Base-by-base conservation (phyloP, 352 stramenopile species). In the Phytopythium litorale region DNA sequence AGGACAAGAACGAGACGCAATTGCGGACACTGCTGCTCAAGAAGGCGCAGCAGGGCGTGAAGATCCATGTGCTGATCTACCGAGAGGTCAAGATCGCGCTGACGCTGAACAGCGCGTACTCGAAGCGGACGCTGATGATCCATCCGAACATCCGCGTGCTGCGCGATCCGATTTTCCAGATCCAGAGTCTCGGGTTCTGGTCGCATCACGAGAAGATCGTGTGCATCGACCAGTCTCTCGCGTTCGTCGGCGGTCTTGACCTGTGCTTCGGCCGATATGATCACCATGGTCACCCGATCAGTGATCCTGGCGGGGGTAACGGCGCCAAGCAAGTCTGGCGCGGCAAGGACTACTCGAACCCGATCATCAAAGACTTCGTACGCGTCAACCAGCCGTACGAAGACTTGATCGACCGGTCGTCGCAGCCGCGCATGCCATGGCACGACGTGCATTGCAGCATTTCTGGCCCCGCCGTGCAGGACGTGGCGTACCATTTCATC, bases 181-280 rank as follows among this genome's bases (percentile, higher is more conserved):
- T 96, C 43, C 85, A 96, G 72, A 91, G 79, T 68, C 68, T 96
- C 15, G 87, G 87, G 4, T 96, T 97, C 49, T 97, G 89, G 91
- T 96, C 84, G 35, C 92, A 98, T 68, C 92, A 98, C 72, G 92
- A 98, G 63, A 98, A 98, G 65, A 88, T 98, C 43, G 88, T 97
- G 30, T 91, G 92, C 52, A 78, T 98, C 30, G 92, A 98, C 54
- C 87, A 96, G 55, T 88, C 79, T 15, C 51, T 94, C 21, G 79
- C 86, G 19, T 96, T 96, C 58, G 73, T 90, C 6, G 87, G 87
- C 33, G 87, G 92, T 42, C 60, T 98, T 19, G 92, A 98, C 64
- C 58, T 98, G 52, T 92, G 84, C 60, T 96, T 95, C 46, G 90
- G 92, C 16, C 81, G 92, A 19, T 98, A 92, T 57, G 90, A 97